Evolutionary conservation across 495 filamentous ascomycete species (phyloP).

Genomic region (Penicillium odoratum): DNA sequence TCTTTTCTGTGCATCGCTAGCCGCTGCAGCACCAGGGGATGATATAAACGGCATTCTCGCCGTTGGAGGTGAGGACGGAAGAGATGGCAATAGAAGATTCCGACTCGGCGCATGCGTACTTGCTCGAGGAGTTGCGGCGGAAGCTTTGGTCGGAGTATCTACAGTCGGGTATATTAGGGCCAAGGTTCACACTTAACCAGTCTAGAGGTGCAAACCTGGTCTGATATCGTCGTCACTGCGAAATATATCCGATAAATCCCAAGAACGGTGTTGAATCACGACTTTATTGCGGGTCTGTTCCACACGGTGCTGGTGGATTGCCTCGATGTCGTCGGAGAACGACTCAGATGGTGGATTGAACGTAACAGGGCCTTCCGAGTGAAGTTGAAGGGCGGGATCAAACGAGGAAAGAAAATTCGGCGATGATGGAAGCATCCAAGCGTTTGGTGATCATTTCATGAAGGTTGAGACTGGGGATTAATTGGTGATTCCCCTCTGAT

Average conservation of each 20-base stretch:
- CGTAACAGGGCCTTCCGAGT: conserved; percentile 41
- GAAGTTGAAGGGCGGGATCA: conserved; percentile 53
- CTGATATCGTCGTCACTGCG: conserved; percentile 60
- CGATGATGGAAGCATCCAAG: conserved; percentile 41
- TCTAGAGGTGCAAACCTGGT: conserved; percentile 34
- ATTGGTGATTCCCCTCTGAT: conserved; percentile 21
- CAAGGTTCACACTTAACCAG: too few relatives aligned
- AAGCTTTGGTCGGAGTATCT: conserved; percentile 45
- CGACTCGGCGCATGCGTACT: conserved; percentile 17
- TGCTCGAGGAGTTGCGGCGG: conserved; percentile 28
- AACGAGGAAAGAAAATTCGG: conserved; percentile 47
- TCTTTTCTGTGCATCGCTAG: conserved; percentile 38
- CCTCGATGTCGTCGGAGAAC: conserved; percentile 63
- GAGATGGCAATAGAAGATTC: conserved; percentile 13
- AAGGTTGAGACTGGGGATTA: background rate
- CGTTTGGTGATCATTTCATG: conserved; percentile 16
- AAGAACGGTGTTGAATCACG: conserved; percentile 65
- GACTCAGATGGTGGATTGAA: conserved; percentile 36
- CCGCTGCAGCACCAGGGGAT: conserved; percentile 42
- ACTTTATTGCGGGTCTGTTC: conserved; percentile 57
- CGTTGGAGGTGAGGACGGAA: conserved; percentile 37
- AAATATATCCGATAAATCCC: conserved; percentile 59
- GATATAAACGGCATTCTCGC: conserved; percentile 62
- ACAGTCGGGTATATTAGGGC: conserved; percentile 7
- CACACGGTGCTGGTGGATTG: conserved; percentile 48